phyloP scores from a whole-genome alignment of 2,329 filamentous ascomycete genomes.

The Alternaria conjuncta region DNA sequence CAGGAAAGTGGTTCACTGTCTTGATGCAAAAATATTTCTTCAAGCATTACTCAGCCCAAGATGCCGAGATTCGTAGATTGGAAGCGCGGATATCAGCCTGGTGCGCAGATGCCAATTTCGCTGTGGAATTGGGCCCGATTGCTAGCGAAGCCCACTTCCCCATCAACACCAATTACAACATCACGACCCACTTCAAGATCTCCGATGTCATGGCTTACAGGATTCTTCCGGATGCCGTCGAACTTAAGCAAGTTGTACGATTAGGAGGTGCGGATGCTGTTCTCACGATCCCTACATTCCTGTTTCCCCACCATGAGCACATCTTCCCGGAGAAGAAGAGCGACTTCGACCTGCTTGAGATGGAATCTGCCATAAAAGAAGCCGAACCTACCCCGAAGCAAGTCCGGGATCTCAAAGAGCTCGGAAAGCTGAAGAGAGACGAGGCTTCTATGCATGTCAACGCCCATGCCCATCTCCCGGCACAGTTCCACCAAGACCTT shows the following conservation, averaged over 20 bases:
- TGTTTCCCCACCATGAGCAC: slow-evolving; percentile 63
- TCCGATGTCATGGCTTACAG: slow-evolving; percentile 59
- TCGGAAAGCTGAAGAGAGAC: slow-evolving; percentile 54
- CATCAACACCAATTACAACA: slow-evolving; percentile 57
- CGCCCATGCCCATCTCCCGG: slow-evolving; percentile 58
- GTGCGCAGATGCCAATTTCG: slow-evolving; percentile 61
- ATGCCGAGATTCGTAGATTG: slow-evolving; percentile 54
- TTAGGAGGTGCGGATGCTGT: slow-evolving; percentile 60
- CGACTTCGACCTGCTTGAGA: slow-evolving; percentile 37
- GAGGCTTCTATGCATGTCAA: slow-evolving; percentile 57
- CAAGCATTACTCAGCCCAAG: slow-evolving; percentile 54
- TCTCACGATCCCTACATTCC: slow-evolving; percentile 56
- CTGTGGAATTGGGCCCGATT: slow-evolving; percentile 56
- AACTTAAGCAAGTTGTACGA: slow-evolving; percentile 57
- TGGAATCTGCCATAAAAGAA: slow-evolving; percentile 49
- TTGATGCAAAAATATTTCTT: slow-evolving; percentile 59
- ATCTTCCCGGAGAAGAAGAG: slow-evolving; percentile 54
- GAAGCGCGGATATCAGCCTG: slow-evolving; percentile 57
- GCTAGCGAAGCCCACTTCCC: slow-evolving; percentile 57
- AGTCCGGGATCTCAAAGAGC: slow-evolving; percentile 49
- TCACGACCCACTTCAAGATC: slow-evolving; percentile 54
- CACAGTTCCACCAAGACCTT: slow-evolving; percentile 58
- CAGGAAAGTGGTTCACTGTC: slow-evolving; percentile 58
- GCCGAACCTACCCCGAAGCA: slow-evolving; percentile 54
- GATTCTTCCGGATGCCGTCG: slow-evolving; percentile 51